Percentiles rank a stretch among this genome's conserved stretches.
These are phyloP conservation scores for Salvia rosmarinus DNA, from an alignment of 257 asterid species.

Conservation along the genomic window DNA sequence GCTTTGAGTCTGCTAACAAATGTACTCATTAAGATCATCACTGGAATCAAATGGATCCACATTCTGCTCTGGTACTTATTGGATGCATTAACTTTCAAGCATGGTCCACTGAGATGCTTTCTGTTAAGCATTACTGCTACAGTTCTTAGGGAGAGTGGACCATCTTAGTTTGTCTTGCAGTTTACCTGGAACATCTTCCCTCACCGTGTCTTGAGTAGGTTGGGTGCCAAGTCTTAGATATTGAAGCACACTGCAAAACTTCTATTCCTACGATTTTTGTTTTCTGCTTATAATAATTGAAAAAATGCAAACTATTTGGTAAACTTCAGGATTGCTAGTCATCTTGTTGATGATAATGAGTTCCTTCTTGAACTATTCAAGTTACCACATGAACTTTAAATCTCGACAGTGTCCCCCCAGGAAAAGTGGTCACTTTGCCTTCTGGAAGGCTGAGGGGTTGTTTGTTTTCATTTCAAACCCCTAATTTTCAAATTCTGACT, in stretches of 20 bases:
- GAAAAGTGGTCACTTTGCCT: neutral
- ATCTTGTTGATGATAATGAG: neutral
- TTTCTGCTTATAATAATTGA: neutral
- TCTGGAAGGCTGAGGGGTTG: neutral
- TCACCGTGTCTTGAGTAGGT: no score
- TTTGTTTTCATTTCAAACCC: no score
- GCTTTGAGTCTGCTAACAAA: neutral
- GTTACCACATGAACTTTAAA: neutral
- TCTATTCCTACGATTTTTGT: neutral
- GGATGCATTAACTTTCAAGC: neutral
- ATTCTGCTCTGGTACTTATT: neutral
- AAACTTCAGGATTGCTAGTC: neutral
- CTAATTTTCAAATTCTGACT: neutral
- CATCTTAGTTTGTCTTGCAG: no score
- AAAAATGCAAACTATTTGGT: neutral
- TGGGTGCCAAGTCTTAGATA: neutral
- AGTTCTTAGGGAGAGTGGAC: no score
- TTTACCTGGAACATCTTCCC: no score
- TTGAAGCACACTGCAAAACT: neutral
- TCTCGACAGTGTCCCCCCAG: neutral
- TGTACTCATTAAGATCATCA: neutral
- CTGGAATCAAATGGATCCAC: no score
- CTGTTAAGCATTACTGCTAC: neutral
- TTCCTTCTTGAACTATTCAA: neutral
- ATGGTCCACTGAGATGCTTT: neutral